Percentiles rank a stretch among this genome's conserved stretches.
Conservation (phyloP, 2,329 filamentous ascomycete genomes). For the Colletotrichum musicola region DNA sequence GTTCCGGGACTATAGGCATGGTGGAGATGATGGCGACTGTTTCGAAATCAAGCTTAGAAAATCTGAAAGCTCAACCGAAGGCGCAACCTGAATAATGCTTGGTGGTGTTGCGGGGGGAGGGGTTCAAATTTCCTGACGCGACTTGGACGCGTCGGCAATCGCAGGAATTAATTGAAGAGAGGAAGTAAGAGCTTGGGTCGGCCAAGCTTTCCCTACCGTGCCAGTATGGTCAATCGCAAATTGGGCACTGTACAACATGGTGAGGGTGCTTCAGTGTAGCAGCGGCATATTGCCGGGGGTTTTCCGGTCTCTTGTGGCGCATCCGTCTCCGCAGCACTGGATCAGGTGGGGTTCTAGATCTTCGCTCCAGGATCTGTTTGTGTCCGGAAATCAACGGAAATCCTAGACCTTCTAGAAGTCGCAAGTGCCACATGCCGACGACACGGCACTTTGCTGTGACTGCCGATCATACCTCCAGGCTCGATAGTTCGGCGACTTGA, state of each 20-base stretch:
- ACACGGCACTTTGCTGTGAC: constrained; percentile 29
- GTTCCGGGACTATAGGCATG: constrained; percentile 42
- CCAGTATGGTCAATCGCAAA: too few species aligned
- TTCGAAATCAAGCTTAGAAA: neutral
- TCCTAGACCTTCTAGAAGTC: neutral
- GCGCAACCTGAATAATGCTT: neutral
- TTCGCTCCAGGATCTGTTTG: constrained; percentile 13
- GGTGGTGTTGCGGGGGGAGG: neutral
- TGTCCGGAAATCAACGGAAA: constrained; percentile 8
- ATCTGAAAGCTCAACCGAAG: too few species aligned
- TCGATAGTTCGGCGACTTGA: neutral
- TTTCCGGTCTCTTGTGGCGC: neutral
- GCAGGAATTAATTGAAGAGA: constrained; percentile 4
- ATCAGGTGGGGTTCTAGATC: constrained; percentile 15
- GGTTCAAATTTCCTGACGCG: constrained; percentile 3
- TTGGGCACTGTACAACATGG: too few species aligned
- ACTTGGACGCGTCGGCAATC: constrained; percentile 1
- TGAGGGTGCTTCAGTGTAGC: too few species aligned
- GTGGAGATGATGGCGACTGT: neutral
- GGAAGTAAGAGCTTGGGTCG: neutral
- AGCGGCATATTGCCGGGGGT: constrained; percentile 1
- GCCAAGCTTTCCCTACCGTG: neutral
- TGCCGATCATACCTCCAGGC: constrained; percentile 26
- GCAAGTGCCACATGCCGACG: constrained; percentile 14
- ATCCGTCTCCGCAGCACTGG: too few species aligned